Conservation (phyloP, 2,329 filamentous ascomycete species). For the Geosmithia putterillii region DNA sequence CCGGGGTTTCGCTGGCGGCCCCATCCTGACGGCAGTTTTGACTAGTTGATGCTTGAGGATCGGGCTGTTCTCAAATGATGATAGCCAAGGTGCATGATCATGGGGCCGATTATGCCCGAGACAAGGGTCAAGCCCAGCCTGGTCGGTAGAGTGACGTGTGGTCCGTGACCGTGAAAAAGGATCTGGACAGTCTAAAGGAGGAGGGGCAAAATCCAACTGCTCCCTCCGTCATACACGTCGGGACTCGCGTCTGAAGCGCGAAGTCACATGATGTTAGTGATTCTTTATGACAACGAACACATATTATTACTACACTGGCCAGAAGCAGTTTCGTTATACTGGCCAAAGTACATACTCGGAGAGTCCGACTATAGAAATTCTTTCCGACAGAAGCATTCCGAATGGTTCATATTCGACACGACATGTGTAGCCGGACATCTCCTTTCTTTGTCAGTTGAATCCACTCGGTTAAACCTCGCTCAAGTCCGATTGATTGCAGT, state of each 20-base stretch:
- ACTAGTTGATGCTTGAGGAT: not conserved
- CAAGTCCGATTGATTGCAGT: not conserved
- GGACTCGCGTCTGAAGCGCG: constrained; percentile 9
- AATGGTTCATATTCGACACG: no score
- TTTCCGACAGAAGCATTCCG: no score
- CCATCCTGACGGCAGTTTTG: constrained; percentile 13
- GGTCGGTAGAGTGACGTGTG: not conserved
- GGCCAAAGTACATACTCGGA: no score
- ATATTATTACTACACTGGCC: not conserved
- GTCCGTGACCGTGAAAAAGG: not conserved
- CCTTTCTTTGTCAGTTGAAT: not conserved
- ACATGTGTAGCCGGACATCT: no score
- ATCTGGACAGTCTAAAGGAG: not conserved
- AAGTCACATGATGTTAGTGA: constrained; percentile 14
- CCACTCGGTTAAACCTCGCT: not conserved
- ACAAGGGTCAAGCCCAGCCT: not conserved
- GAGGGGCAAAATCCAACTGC: not conserved
- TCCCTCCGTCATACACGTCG: not conserved
- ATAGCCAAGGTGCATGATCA: not conserved
- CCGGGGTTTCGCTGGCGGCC: constrained; percentile 17
- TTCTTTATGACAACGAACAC: not conserved
- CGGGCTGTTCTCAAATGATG: not conserved
- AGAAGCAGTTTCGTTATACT: no score
- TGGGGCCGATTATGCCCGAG: not conserved
- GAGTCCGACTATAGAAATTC: no score